Evolutionary conservation across 108 stramenopile species (phyloP), one percentile per base, ranked within the genome.

Genomic region (Discostella pseudostelligera): DNA sequence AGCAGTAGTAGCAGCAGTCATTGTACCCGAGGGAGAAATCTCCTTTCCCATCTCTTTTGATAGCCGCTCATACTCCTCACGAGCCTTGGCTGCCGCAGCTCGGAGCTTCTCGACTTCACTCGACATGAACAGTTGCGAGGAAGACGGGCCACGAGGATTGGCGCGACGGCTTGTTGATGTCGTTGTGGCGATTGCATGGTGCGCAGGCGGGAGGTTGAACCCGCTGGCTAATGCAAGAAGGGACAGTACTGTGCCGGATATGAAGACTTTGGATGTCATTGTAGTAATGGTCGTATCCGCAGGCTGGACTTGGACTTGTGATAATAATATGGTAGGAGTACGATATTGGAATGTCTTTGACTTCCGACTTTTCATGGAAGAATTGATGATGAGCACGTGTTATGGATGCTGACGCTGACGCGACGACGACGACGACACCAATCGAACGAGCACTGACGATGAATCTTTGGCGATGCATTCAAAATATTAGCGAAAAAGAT

Each of bases 21-120:
- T 62, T 11, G 72, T 39, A 8, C 66, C 37, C 7, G 56, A 74
- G n/a, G 74, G 36, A 44, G 56, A 42, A 19, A 78, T 39, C 35
- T 76, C 42, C 29, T 59, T 74, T 39, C 76, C 76, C 59, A 66
- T 72, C 57, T 65, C 60, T 49, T 68, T 45, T 25, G 43, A 57
- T 6, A 92, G 70, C 44, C 51, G 47, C n/a, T 82, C 84, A 22
- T 88, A 88, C 50, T 92, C 91, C 67, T 87, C 87, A 9, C 91
- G 76, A 10, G 91, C 91, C 67, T 86, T 84, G 29, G 87, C 87
- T 9, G 91, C 91, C 0, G 84, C 83, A 16, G 83, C 87, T 19
- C 84, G 79, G 42, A 92, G 62, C 39, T 51, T 72, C 4, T 69
- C 85, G 8, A 92, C 76, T 57, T 92, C 86, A 46, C 37, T 72